phyloP scores from a whole-genome alignment of 2,329 filamentous ascomycete species.

The Botryotinia narcissicola region DNA sequence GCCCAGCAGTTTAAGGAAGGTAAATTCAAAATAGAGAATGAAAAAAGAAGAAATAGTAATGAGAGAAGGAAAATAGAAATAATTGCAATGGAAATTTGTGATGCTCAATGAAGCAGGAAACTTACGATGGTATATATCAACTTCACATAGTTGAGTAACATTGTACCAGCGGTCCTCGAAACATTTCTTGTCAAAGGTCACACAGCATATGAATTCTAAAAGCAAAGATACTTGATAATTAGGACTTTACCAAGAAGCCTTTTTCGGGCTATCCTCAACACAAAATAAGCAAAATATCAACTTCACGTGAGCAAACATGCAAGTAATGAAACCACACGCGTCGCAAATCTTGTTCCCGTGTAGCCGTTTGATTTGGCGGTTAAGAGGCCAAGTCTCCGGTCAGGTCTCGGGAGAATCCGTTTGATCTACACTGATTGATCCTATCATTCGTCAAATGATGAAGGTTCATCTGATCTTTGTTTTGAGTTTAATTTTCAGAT shows the following conservation, averaged over 20 bases:
- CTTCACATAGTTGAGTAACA: background rate
- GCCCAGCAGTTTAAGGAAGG: conserved; percentile 10
- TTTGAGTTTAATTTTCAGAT: conserved; percentile 15
- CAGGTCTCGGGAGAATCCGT: background rate
- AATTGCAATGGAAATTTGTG: background rate
- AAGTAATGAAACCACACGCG: conserved; percentile 14
- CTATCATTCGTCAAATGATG: background rate
- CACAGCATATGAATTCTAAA: background rate
- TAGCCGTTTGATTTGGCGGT: conserved; percentile 8
- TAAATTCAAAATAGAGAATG: background rate
- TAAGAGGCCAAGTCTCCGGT: conserved; percentile 4
- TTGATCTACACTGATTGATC: background rate
- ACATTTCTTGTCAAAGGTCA: background rate
- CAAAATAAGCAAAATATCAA: background rate
- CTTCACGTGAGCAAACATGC: background rate
- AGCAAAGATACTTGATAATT: background rate
- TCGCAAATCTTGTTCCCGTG: conserved; percentile 7
- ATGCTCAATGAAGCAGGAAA: background rate
- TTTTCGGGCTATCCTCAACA: background rate
- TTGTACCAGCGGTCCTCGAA: background rate
- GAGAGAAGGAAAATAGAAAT: background rate
- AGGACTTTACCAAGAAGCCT: background rate
- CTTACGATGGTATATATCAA: background rate
- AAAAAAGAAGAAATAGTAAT: background rate
- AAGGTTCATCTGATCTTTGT: conserved; percentile 2